Conservation (phyloP, 2,329 filamentous ascomycete species). For the Alternaria hordeiaustralica region DNA sequence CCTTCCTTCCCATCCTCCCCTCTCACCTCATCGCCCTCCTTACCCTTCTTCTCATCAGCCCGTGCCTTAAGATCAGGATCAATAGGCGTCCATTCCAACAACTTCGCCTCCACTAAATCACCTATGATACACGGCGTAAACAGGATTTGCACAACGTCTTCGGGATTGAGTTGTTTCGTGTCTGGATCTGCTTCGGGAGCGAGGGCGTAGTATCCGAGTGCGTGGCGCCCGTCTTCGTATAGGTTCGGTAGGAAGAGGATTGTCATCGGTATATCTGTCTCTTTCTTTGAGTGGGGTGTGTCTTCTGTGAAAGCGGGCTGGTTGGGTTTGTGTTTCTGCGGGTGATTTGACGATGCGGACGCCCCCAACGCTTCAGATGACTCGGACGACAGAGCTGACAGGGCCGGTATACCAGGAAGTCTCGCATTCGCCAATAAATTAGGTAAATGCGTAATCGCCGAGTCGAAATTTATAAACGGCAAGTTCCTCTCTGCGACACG, state of each 20-base stretch:
- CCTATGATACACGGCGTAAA: constrained; percentile 17
- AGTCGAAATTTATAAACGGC: constrained; percentile 23
- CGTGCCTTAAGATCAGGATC: background rate
- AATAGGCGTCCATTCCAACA: constrained; percentile 7
- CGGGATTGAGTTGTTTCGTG: background rate
- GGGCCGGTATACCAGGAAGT: background rate
- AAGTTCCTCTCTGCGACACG: constrained; percentile 29
- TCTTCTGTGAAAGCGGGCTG: constrained; percentile 1
- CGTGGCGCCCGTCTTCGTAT: constrained; percentile 22
- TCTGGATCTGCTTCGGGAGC: background rate
- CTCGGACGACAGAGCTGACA: background rate
- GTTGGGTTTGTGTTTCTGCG: background rate
- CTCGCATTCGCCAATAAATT: constrained; percentile 15
- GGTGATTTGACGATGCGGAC: background rate
- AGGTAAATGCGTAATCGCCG: constrained; percentile 25
- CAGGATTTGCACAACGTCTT: background rate
- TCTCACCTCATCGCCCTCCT: background rate
- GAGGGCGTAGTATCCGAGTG: constrained; percentile 17
- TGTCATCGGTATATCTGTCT: background rate
- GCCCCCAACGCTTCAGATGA: too few species aligned
- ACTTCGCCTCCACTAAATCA: constrained; percentile 4
- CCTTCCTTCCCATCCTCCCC: background rate
- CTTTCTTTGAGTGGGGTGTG: background rate
- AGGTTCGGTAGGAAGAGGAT: constrained; percentile 26
- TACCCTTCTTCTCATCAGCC: background rate